Percentiles rank a stretch among this genome's conserved stretches.
phyloP scores from a whole-genome alignment of 192 early-diverging fungal genomes.

The Dissophora globulifera region DNA sequence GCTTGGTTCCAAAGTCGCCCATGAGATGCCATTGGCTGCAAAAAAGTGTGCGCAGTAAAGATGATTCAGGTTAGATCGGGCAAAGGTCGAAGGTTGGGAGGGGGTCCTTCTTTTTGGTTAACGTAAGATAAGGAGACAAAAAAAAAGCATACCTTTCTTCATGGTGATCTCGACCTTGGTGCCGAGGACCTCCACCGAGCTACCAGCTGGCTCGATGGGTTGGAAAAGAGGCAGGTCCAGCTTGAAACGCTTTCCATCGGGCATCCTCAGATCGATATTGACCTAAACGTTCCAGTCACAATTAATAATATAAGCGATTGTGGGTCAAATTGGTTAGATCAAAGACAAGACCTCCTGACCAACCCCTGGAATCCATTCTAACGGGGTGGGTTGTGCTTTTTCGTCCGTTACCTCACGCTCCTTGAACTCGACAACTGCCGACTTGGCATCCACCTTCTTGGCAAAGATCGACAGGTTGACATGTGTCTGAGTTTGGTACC shows the following conservation, averaged over 20 bases:
- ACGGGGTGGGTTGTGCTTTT: no score
- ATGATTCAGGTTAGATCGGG: no score
- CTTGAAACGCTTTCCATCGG: constrained; percentile 78
- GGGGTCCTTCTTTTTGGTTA: no score
- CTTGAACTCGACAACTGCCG: constrained; percentile 77
- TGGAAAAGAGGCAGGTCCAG: constrained; percentile 76
- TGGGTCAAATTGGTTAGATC: no score
- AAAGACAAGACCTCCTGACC: no score
- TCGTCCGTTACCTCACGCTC: constrained; percentile 67
- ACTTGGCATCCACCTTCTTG: constrained; percentile 83
- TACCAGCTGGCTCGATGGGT: constrained; percentile 75
- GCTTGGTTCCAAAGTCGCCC: constrained; percentile 81
- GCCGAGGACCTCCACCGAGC: constrained; percentile 72
- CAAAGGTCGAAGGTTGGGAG: no score
- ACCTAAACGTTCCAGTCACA: no score
- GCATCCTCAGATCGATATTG: constrained; percentile 81
- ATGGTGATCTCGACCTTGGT: constrained; percentile 84
- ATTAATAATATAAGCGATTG: no score
- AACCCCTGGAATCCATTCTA: no score
- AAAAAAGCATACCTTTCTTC: constrained; percentile 71
- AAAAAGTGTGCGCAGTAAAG: no score
- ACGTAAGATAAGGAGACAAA: no score
- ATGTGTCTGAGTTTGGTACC: constrained; percentile 87
- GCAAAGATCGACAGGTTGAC: constrained; percentile 94
- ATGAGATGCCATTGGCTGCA: constrained; percentile 78